A percentile compares a stretch with the other conserved stretches of the same genome.
These are phyloP conservation scores for Pelargonium fulgidum DNA, from an alignment of 441 rosid species.

Conservation along the genomic window DNA sequence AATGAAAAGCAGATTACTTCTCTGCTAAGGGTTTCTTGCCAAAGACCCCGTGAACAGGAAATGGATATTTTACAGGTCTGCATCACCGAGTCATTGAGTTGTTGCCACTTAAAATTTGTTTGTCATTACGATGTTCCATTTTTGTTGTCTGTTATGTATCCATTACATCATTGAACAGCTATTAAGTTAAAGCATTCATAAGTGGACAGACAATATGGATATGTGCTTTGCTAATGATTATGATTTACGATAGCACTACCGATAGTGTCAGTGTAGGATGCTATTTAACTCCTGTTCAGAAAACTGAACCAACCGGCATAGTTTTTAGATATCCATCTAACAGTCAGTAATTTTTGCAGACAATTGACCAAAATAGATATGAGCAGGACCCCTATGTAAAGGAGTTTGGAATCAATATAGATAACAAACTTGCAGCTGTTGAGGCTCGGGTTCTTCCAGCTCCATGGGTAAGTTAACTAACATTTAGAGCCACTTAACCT, in stretches of 20 bases:
- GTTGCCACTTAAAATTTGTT: background rate
- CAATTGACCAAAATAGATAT: conserved; percentile 29
- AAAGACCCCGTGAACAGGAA: conserved; percentile 41
- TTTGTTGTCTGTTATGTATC: background rate
- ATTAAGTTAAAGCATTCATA: background rate
- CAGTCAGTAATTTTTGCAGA: conserved; percentile 22
- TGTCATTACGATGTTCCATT: background rate
- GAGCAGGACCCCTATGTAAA: conserved; percentile 71
- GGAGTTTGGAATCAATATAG: conserved; percentile 83
- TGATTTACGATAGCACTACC: too few species aligned
- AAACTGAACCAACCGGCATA: background rate
- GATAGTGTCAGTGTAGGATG: background rate
- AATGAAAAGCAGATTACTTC: conserved; percentile 48
- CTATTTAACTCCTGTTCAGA: background rate
- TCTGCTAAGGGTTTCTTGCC: conserved; percentile 40
- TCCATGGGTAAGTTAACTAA: conserved; percentile 67
- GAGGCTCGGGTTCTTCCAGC: conserved; percentile 98
- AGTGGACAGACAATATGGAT: background rate
- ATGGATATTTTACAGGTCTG: conserved; percentile 35
- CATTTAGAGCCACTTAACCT: background rate
- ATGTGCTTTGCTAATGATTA: too few species aligned
- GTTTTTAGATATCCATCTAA: background rate
- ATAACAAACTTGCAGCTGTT: conserved; percentile 76
- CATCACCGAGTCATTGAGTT: background rate
- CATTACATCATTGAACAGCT: background rate